These are phyloP conservation scores for Talaromyces sp. DNA, from an alignment of 2,329 filamentous ascomycete genomes.

Conservation along the genomic window DNA sequence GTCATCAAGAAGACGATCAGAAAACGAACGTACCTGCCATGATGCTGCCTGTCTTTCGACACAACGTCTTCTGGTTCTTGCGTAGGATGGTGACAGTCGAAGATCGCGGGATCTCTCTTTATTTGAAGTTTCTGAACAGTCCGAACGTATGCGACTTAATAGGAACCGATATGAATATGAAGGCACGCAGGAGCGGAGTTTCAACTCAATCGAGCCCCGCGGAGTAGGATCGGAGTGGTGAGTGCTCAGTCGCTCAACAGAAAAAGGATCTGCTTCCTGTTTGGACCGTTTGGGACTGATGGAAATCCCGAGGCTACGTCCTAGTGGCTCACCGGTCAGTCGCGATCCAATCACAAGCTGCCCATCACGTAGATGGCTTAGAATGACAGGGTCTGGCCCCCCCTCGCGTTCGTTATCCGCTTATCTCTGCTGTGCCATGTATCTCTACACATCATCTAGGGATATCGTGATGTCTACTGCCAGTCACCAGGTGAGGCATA, in stretches of 20 bases:
- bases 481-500: not conserved
- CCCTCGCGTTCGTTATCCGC: not conserved
- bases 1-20: not conserved
- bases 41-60: not conserved
- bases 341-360: not conserved
- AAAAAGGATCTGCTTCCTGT: conserved; percentile 2
- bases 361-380: not conserved
- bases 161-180: not conserved
- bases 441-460: too few relatives aligned
- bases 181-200: not conserved
- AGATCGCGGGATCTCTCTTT: too few relatives aligned
- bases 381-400: not conserved
- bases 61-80: not conserved
- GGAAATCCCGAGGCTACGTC: not conserved
- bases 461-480: not conserved
- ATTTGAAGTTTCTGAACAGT: too few relatives aligned
- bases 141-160: too few relatives aligned
- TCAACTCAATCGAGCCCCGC: not conserved
- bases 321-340: not conserved
- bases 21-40: conserved; percentile 1
- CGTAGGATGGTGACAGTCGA: not conserved
- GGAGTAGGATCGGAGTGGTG: not conserved
- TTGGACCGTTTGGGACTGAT: not conserved
- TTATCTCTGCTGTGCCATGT: too few relatives aligned
- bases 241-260: too few relatives aligned